These are phyloP conservation scores for Cyamopsis tetragonoloba DNA, from an alignment of 306 rosid species.

Conservation along the genomic window DNA sequence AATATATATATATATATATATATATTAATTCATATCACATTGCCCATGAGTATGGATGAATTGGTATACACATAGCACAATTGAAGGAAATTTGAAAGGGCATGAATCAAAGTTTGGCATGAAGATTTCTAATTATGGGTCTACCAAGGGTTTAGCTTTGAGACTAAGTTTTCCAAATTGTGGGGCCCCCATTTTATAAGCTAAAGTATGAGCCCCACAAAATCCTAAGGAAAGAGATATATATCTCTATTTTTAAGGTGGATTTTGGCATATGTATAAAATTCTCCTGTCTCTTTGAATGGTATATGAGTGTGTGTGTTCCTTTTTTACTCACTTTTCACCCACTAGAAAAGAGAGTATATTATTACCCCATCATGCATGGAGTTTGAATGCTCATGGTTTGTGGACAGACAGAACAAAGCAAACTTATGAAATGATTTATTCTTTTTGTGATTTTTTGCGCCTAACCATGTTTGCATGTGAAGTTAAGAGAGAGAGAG, in stretches of 20 bases:
- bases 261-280: slow-evolving; percentile 42
- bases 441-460: slow-evolving; percentile 55
- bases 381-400: slow-evolving; percentile 48
- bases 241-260: slow-evolving; percentile 54
- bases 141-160: slow-evolving; percentile 51
- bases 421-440: slow-evolving; percentile 46
- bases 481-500: slow-evolving; percentile 28
- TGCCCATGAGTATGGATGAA: not conserved
- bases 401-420: slow-evolving; percentile 53
- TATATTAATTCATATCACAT: slow-evolving; percentile 47
- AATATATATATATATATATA: no score
- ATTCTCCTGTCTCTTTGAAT: slow-evolving; percentile 43
- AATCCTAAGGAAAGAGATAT: slow-evolving; percentile 82
- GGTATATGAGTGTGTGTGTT: slow-evolving; percentile 34
- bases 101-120: slow-evolving; percentile 50
- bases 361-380: slow-evolving; percentile 69
- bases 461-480: slow-evolving; percentile 39
- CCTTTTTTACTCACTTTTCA: slow-evolving; percentile 56
- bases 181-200: slow-evolving; percentile 44
- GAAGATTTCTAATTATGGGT: slow-evolving; percentile 58
- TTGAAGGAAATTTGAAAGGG: slow-evolving; percentile 56
- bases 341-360: slow-evolving; percentile 45
- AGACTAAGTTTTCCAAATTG: slow-evolving; percentile 54
- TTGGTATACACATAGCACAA: slow-evolving; percentile 10
- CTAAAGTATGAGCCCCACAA: slow-evolving; percentile 62